Evolutionary conservation across 352 stramenopile species (phyloP).

Genomic region (Phytophthora sp.): DNA sequence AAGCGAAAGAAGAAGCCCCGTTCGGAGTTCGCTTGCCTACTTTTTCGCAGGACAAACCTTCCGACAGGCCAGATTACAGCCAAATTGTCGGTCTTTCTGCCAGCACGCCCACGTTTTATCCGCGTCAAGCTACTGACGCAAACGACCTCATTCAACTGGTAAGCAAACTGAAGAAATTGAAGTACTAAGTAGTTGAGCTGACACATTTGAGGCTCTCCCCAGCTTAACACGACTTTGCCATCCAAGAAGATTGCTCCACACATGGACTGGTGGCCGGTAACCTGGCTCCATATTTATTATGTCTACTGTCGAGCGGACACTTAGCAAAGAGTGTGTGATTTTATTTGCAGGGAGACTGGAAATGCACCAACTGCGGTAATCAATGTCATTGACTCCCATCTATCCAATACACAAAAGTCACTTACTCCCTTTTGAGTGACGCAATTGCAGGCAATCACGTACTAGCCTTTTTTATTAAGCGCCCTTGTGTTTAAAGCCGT

Average conservation of each 20-base stretch:
- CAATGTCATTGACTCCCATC: neutral
- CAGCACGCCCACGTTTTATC: conserved; percentile 48
- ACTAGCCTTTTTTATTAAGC: conserved; percentile 12
- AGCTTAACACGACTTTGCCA: conserved; percentile 37
- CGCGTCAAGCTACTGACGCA: conserved; percentile 29
- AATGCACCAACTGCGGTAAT: conserved; percentile 76
- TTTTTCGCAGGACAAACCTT: conserved; percentile 2
- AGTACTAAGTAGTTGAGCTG: too few species aligned
- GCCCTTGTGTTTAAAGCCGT: neutral
- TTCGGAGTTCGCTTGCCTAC: neutral
- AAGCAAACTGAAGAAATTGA: too few species aligned
- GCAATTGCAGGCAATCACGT: conserved; percentile 69
- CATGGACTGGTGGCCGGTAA: conserved; percentile 85
- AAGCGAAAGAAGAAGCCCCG: conserved; percentile 11
- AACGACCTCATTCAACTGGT: conserved; percentile 45
- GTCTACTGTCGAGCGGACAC: neutral
- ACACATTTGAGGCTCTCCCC: neutral
- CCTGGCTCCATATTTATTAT: conserved; percentile 9
- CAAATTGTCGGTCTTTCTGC: conserved; percentile 45
- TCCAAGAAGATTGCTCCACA: conserved; percentile 62
- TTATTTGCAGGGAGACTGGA: conserved; percentile 70
- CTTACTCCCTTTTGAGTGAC: conserved; percentile 4
- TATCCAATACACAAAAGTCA: neutral
- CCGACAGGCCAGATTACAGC: conserved; percentile 10
- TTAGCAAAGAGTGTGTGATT: conserved; percentile 16